These are phyloP conservation scores for Pythium brassicae DNA, from an alignment of 352 stramenopile genomes.

Conservation along the genomic window DNA sequence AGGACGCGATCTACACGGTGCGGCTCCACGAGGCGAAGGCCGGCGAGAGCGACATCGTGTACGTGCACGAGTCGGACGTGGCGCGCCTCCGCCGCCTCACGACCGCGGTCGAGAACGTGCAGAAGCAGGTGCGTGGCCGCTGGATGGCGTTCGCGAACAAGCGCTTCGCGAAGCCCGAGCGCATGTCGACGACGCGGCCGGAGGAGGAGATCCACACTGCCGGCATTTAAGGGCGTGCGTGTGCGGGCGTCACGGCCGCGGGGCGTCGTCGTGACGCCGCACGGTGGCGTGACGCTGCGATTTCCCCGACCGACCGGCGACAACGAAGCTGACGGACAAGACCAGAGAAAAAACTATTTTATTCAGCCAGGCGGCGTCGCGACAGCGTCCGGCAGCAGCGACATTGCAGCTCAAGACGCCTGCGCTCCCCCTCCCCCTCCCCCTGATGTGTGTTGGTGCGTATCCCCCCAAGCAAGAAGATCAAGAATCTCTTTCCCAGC, in stretches of 20 bases:
- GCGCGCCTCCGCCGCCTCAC: constrained; percentile 33
- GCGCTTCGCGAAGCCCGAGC: constrained; percentile 23
- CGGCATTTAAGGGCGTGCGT: constrained; percentile 32
- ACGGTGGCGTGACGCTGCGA: neutral
- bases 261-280: too few species aligned
- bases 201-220: constrained; percentile 45
- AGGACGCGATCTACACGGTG: constrained; percentile 77
- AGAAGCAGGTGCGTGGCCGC: constrained; percentile 42
- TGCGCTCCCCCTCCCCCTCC: neutral
- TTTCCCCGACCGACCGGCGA: neutral
- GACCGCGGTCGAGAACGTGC: constrained; percentile 46
- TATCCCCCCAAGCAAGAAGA: neutral
- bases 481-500: neutral
- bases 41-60: constrained; percentile 60
- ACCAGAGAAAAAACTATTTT: constrained; percentile 15
- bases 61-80: constrained; percentile 70
- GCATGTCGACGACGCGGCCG: constrained; percentile 30
- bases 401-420: neutral
- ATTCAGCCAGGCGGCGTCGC: constrained; percentile 11
- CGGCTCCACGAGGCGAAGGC: constrained; percentile 34
- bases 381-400: neutral
- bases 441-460: neutral
- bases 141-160: constrained; percentile 38
- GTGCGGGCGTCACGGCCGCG: neutral
- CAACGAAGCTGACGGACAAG: neutral